Percentiles rank a stretch among this genome's conserved stretches.
phyloP scores from a whole-genome alignment of 768 basidiomycete genomes.

The Mycena leptocephala region DNA sequence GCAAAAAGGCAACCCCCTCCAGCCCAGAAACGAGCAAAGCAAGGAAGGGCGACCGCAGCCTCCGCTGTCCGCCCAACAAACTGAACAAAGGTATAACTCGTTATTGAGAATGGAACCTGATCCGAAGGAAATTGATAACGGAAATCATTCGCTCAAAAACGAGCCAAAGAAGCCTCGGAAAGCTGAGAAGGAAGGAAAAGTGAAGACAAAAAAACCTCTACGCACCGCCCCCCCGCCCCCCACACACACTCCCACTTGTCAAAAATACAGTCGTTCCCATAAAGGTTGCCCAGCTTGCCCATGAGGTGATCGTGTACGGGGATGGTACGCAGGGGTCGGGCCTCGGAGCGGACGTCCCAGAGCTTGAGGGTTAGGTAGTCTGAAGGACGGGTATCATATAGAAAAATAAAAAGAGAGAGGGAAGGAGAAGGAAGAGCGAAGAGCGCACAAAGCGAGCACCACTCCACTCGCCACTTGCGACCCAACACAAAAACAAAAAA shows the following conservation, averaged over 20 bases:
- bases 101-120: no score
- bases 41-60: no score
- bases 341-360: constrained; percentile 99
- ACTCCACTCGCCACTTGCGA: no score
- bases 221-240: constrained; percentile 95
- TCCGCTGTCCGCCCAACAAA: no score
- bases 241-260: constrained; percentile 99
- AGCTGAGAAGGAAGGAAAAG: background rate
- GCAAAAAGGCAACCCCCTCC: no score
- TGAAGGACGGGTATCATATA: background rate
- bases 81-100: no score
- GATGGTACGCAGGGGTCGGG: constrained; percentile 95
- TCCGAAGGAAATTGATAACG: no score
- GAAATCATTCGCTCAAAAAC: background rate
- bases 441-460: no score
- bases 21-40: no score
- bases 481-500: no score
- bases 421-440: no score
- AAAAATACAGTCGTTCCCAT: constrained; percentile 99
- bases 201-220: constrained; percentile 36
- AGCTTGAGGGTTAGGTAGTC: constrained; percentile 99
- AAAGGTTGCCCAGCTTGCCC: constrained; percentile 98
- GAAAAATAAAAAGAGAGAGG: no score
- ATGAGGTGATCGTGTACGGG: constrained; percentile 98
- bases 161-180: background rate